Base-by-base conservation (phyloP, 495 filamentous ascomycete species). In the Talaromyces borbonicus region DNA sequence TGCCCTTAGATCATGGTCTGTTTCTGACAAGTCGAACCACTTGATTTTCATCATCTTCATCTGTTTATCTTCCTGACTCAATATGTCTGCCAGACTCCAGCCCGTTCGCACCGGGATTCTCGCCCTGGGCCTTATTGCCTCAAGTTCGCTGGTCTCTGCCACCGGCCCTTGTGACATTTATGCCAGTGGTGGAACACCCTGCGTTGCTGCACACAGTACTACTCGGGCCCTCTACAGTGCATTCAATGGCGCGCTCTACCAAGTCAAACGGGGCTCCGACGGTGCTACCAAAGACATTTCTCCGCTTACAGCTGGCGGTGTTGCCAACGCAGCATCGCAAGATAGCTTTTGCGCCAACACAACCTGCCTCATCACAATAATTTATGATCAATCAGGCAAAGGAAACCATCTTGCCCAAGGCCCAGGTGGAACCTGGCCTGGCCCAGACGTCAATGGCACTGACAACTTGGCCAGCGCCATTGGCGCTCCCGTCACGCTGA, bases 161-260 rank as follows among this genome's bases (percentile, higher is more conserved):
- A 38, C 35, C 22, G 35, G 35, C 8, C 35, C 35, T 11, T 38
- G 35, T 20, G 35, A 38, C 18, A 38, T 38, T 7, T 38, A 38
- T 8, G 14, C 35, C 16, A 20, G 16, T 9, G 35, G 35, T 11
- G 35, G 35, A 16, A 75, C 73, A 3, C 72, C 75, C 45, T 79
- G 75, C 48, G 52, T 79, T 46, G 74, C 75, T 3, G 75, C 75
- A 1, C 75, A 79, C 59, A 74, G 73, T 60, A 77, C 74, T 48
- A 78, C 74, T 52, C 72, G 75, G 11, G 35, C 35, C 8, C 35
- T 38, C n/a, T 38, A 38, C 22, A 20, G 16, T 20, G 19, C 35
- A 16, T 38, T 20, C 8, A 38, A 20, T 15, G 35, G 35, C 16
- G 35, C 35, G n/a, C 35, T 38, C 0, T 38, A 38, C 8, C 35